A percentile compares a stretch with the other conserved stretches of the same genome.
Conservation (phyloP, 345 rosid genomes). For the Hypericum androsaemum region DNA sequence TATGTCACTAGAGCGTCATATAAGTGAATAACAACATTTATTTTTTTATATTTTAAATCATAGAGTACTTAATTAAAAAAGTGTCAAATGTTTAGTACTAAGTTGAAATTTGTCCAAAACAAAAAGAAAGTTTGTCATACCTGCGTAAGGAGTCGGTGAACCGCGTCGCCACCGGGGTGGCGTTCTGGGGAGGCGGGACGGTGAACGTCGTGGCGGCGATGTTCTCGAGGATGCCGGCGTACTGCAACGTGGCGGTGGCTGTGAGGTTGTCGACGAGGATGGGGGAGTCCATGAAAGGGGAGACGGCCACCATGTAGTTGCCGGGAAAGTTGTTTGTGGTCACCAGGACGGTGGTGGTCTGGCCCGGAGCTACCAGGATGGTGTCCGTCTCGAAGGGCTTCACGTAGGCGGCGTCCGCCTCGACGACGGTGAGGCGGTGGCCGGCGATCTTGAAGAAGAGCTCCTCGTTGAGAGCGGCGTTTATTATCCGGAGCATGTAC, state of each 20-base stretch:
- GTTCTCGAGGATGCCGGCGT: background rate
- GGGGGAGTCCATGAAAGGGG: constrained; percentile 4
- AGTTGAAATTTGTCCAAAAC: too few relatives aligned
- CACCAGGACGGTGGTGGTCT: constrained; percentile 4
- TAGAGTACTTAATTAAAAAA: too few relatives aligned
- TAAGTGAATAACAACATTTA: too few relatives aligned
- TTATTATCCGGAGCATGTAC: background rate
- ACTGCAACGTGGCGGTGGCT: background rate
- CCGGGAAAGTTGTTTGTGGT: background rate
- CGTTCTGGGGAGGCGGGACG: background rate
- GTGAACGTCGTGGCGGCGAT: background rate
- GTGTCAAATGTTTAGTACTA: too few relatives aligned
- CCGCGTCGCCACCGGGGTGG: background rate
- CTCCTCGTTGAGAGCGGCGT: constrained; percentile 3
- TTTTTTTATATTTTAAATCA: too few relatives aligned
- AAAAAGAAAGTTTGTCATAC: too few relatives aligned
- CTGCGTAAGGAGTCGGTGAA: constrained; percentile 1
- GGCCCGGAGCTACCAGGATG: background rate
- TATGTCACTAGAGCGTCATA: too few relatives aligned
- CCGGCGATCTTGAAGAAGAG: constrained; percentile 8
- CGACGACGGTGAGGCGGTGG: constrained; percentile 4
- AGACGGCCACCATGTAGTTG: background rate
- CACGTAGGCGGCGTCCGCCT: constrained; percentile 2
- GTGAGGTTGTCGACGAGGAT: constrained; percentile 4
- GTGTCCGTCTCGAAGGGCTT: constrained; percentile 4